A percentile compares a stretch with the other conserved stretches of the same genome.
Evolutionary conservation across 2,329 filamentous ascomycete genomes (phyloP).

Genomic region (Cadophora sp.): DNA sequence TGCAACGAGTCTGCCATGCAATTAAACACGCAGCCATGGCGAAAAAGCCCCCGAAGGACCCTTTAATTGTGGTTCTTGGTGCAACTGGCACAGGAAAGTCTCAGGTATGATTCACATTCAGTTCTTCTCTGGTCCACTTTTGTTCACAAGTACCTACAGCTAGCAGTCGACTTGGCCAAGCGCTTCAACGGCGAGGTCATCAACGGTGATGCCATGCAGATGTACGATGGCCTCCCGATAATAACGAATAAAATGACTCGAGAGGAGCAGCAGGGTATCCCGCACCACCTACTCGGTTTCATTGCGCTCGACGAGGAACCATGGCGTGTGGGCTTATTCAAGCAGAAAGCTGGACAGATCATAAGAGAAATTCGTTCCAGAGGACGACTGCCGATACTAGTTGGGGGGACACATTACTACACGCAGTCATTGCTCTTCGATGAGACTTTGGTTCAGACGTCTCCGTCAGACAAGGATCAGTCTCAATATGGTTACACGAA

Average conservation of each 20-base stretch:
- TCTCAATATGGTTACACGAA: conserved; percentile 40
- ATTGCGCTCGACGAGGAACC: conserved; percentile 78
- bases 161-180: conserved; percentile 82
- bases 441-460: conserved; percentile 63
- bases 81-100: conserved; percentile 95
- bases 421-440: conserved; percentile 87
- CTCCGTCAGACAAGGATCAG: conserved; percentile 38
- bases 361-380: conserved; percentile 81
- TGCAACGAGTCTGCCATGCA: conserved; percentile 22
- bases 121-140: not conserved
- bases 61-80: conserved; percentile 83
- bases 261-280: conserved; percentile 78
- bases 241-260: conserved; percentile 91
- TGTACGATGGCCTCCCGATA: conserved; percentile 89
- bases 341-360: conserved; percentile 67
- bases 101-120: conserved; percentile 60
- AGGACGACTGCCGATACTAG: conserved; percentile 85
- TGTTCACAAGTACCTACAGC: conserved; percentile 35
- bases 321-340: conserved; percentile 84
- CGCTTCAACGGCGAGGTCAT: conserved; percentile 91
- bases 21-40: conserved; percentile 34
- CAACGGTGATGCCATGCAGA: conserved; percentile 97
- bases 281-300: conserved; percentile 86
- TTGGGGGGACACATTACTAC: conserved; percentile 96
- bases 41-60: conserved; percentile 52